Evolutionary conservation across 345 rosid species (phyloP).

Genomic region (Citrus cavaleriei): DNA sequence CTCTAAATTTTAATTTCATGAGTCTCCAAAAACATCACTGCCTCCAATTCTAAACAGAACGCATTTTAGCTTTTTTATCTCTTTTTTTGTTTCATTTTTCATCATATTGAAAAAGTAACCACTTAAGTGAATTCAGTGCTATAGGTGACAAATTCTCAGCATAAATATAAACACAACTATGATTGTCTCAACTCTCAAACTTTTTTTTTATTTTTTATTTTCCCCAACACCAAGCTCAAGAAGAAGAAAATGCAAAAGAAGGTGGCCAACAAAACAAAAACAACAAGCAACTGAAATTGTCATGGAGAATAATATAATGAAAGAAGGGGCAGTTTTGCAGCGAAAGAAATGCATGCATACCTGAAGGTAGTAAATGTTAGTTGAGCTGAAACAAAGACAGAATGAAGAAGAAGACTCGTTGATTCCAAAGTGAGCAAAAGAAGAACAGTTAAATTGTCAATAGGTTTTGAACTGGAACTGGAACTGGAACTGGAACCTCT

Average conservation of each 20-base stretch:
- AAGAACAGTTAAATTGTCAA: neutral
- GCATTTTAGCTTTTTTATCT: neutral
- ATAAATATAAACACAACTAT: neutral
- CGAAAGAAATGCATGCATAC: neutral
- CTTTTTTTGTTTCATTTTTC: neutral
- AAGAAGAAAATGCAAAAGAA: slow-evolving; percentile 1
- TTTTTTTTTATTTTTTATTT: neutral
- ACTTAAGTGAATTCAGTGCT: neutral
- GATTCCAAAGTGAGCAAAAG: neutral
- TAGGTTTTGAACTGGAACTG: too few species aligned
- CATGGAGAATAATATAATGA: neutral
- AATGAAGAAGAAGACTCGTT: neutral
- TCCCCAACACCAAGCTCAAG: neutral
- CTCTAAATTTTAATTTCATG: neutral
- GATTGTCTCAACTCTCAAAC: neutral
- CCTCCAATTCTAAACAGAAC: neutral
- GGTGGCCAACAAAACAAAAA: neutral
- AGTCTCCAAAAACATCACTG: neutral
- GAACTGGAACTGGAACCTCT: neutral
- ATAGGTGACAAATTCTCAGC: neutral
- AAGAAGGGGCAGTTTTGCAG: neutral
- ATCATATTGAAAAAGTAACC: neutral
- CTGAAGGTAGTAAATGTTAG: neutral
- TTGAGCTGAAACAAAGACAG: neutral
- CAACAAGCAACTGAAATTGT: neutral